These are phyloP conservation scores for Sporothrix inflata DNA, from an alignment of 2,329 filamentous ascomycete genomes.

Conservation along the genomic window DNA sequence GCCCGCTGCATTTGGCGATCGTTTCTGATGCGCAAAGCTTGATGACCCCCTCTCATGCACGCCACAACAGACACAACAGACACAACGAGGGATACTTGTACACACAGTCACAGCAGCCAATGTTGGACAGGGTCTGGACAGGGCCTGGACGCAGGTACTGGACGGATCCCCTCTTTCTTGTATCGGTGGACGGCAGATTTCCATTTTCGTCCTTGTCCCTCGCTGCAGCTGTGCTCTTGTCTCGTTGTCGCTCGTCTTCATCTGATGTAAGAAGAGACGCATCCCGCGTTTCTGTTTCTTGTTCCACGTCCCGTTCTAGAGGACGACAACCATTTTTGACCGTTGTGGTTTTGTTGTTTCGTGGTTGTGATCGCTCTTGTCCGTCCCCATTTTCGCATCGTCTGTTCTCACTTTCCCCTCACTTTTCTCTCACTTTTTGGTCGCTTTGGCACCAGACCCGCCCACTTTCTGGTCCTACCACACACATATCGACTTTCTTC, in stretches of 20 bases:
- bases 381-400: background rate
- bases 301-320: background rate
- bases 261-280: background rate
- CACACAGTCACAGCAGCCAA: background rate
- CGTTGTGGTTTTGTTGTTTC: background rate
- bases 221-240: background rate
- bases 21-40: background rate
- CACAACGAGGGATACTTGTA: background rate
- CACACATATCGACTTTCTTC: background rate
- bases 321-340: background rate
- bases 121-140: background rate
- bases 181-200: background rate
- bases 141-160: constrained; percentile 8
- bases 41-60: background rate
- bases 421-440: background rate
- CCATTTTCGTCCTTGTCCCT: background rate
- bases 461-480: background rate
- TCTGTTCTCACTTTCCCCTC: background rate
- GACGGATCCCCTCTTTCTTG: background rate
- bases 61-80: too few species aligned
- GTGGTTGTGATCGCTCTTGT: background rate
- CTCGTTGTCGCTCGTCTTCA: background rate
- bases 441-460: background rate
- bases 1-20: background rate
- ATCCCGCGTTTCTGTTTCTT: background rate